Base-by-base conservation (phyloP, 257 asterid genomes). In the Lantana camara region DNA sequence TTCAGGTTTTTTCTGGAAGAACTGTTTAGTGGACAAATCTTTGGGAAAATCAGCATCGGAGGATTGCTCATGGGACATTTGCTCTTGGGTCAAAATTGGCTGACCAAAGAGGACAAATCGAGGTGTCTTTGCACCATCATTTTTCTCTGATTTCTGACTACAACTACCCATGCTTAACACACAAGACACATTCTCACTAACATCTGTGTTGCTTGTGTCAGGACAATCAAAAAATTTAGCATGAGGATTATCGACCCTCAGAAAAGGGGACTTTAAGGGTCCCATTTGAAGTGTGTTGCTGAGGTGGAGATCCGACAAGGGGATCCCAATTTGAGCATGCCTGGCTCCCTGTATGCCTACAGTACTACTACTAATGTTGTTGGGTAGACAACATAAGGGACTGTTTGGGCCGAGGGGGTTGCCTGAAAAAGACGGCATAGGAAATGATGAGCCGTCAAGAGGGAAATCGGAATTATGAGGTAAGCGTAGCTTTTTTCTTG, bases 261-360 rank as follows among this genome's bases (percentile, higher is more conserved):
- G 87, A 81, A 79, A 77, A 68, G 75, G 76, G 78, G 83, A 66
- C 37, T 88, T 76, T 55, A 84, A 65, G 45, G 74, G 74, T 78
- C 91, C 95, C 76, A 79, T 77, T 64, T 84, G 91, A 75, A 82
- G 85, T 73, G 83, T 87, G 84, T 85, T 87, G 85, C 80, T 85
- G 58, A 82, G 80, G 70, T 78, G 96, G 88, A 89, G 81, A 64
- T 80, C 96, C 82, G 73, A 73, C 38, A 84, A 77, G 0, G 90
- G 95, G 63, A 76, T 80, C 83, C 96, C 98, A 68, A 78, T 76
- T 84, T 87, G 91, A 81, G 91, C 85, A 85, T 93, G 99, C 99
- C 99, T 90, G 99, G 99, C 92, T 93, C 96, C 97, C 97, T 93
- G 99, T 87, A 93, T 79, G 94, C 97, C 97, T 82, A 89, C 96